A percentile compares a stretch with the other conserved stretches of the same genome.
Conservation (phyloP, 305 asterid genomes). For the Stenogyne calaminthoides region DNA sequence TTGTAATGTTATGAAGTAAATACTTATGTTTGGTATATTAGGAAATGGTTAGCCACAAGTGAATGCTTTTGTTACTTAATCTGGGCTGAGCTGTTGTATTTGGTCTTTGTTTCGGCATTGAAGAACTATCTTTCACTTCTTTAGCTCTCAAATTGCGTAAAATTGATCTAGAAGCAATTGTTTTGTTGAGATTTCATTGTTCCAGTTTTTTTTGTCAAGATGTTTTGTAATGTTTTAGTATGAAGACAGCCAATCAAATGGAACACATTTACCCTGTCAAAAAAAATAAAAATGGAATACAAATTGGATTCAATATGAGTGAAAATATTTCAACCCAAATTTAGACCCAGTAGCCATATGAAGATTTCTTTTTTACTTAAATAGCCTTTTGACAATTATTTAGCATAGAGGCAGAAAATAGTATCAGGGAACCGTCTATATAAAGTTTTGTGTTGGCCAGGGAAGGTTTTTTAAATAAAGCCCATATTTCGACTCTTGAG, state of each 20-base stretch:
- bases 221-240: background rate
- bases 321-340: background rate
- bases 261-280: no score
- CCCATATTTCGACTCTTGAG: background rate
- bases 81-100: background rate
- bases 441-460: background rate
- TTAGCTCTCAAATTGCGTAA: constrained; percentile 1
- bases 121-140: background rate
- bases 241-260: background rate
- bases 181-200: background rate
- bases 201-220: background rate
- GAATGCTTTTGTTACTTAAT: background rate
- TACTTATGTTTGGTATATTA: constrained; percentile 10
- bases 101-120: background rate
- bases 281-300: no score
- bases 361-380: background rate
- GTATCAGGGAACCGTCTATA: background rate
- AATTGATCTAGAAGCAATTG: constrained; percentile 15
- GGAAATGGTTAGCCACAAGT: background rate
- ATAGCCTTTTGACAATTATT: background rate
- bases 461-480: background rate
- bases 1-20: background rate
- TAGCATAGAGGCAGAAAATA: background rate
- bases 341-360: background rate
- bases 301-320: no score